Base-by-base conservation (phyloP, 163 green algal genomes). In the Coccomyxa subellipsoidea region DNA sequence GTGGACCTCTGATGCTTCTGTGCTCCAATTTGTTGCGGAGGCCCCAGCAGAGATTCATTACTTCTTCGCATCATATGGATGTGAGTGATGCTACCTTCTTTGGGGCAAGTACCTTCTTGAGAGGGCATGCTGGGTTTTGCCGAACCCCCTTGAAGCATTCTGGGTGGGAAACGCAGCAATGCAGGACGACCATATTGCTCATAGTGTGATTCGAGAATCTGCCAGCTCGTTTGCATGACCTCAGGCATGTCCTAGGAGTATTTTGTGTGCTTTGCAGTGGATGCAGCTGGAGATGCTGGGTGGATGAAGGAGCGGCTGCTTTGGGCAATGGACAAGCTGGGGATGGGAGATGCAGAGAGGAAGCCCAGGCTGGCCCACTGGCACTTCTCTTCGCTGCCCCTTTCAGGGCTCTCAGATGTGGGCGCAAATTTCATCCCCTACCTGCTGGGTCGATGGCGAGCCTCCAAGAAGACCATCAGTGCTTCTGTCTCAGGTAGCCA, bases 341-440 rank as follows among this genome's bases (percentile, higher is more conserved):
- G 27, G 18, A 34, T 73, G 4, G 27, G 7, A 18, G 27, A 34
- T 35, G 40, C n/a, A 29, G 35, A 80, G 23, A 23, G 8, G 2
- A 23, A 53, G 7, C 32, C 59, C 8, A 38, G 69, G 18, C 38
- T 78, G 81, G 29, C 32, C 10, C 72, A 31, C 25, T 76, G 80
- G 73, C 53, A 80, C 72, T 84, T 84, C 71, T 54, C 73, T 27
- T 77, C 27, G 8, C 35, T 69, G 37, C 39, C 81, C n/a, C 34
- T 85, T 0, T n/a, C 82, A 29, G 78, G 78, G 31, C 18, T 82
- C 2, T 77, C 34, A 6, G 54, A 82, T 59, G 15, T 70, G 35
- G 35, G 35, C 8, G 54, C 54, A 25, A 82, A 82, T 37, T 82
- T 54, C 21, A 32, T 82, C 31, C 54, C 78, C 35, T 38, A 76